These are phyloP conservation scores for Lichtheimia corymbifera DNA, from an alignment of 371 early-diverging fungal genomes.

Conservation along the genomic window DNA sequence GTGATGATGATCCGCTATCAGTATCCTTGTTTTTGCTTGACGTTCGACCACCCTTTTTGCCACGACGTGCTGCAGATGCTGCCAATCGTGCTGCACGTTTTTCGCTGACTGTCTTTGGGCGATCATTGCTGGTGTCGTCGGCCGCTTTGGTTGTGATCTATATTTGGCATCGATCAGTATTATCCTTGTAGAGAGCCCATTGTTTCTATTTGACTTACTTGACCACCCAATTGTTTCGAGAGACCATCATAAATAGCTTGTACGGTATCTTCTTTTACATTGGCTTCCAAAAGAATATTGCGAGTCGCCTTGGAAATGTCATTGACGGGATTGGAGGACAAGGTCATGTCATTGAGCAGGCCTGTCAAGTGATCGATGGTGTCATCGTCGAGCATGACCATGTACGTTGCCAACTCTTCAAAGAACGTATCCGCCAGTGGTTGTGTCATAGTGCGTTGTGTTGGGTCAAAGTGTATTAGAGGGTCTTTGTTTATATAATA, in stretches of 20 bases:
- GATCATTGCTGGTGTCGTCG: not conserved
- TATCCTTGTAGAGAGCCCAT: not conserved
- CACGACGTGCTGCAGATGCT: conserved; percentile 38
- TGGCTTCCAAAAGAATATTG: conserved; percentile 66
- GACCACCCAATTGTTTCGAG: not conserved
- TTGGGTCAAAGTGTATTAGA: no score
- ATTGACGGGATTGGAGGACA: conserved; percentile 18
- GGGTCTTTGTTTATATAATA: no score
- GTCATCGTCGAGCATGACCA: conserved; percentile 47
- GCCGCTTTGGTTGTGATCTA: not conserved
- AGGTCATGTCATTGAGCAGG: conserved; percentile 41
- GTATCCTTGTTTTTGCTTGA: no score
- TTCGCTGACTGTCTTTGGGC: not conserved
- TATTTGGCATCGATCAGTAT: conserved; percentile 3
- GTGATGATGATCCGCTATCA: conserved; percentile 1
- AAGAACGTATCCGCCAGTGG: not conserved
- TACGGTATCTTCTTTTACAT: conserved; percentile 25
- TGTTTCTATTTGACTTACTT: not conserved
- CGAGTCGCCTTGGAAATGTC: conserved; percentile 67
- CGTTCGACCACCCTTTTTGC: not conserved
- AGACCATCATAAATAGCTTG: not conserved
- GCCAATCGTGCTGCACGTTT: conserved; percentile 19
- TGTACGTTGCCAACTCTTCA: not conserved
- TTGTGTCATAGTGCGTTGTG: not conserved
- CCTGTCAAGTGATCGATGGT: conserved; percentile 45